These are phyloP conservation scores for Solanum chmielewskii DNA, from an alignment of 257 asterid species.

Conservation along the genomic window DNA sequence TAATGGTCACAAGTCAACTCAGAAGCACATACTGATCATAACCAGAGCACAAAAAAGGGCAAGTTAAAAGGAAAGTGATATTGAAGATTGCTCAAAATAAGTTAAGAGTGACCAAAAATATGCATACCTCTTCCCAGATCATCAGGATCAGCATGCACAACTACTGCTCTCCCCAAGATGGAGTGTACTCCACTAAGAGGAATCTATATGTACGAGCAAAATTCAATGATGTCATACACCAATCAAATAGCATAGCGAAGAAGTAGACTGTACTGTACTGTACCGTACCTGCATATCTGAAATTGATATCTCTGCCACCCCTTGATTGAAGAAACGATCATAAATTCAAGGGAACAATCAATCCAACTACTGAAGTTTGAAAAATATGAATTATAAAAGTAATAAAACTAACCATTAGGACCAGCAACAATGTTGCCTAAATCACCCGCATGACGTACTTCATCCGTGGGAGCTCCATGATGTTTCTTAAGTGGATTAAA, in stretches of 20 bases:
- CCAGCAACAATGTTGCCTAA: slow-evolving; percentile 78
- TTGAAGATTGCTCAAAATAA: background rate
- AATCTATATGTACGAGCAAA: slow-evolving; percentile 30
- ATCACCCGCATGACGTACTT: slow-evolving; percentile 77
- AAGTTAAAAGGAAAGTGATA: background rate
- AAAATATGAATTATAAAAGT: background rate
- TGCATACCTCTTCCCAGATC: slow-evolving; percentile 80
- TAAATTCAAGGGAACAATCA: background rate
- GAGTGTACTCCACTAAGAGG: slow-evolving; percentile 66
- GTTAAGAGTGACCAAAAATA: background rate
- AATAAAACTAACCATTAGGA: slow-evolving; percentile 37
- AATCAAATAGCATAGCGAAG: background rate
- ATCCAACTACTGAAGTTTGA: background rate
- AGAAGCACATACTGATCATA: background rate
- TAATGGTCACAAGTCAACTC: background rate
- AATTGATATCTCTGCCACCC: slow-evolving; percentile 60
- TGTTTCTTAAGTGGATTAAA: slow-evolving; percentile 69
- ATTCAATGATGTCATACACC: background rate
- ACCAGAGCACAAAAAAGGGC: background rate
- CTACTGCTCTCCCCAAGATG: slow-evolving; percentile 88
- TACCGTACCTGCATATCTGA: slow-evolving; percentile 63
- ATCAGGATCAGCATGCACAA: slow-evolving; percentile 91
- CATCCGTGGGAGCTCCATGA: slow-evolving; percentile 82
- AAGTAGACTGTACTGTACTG: background rate
- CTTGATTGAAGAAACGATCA: slow-evolving; percentile 20